Evolutionary conservation across 345 rosid species (phyloP), one percentile per base, ranked within the genome.

Genomic region (Lepidium aucheri): DNA sequence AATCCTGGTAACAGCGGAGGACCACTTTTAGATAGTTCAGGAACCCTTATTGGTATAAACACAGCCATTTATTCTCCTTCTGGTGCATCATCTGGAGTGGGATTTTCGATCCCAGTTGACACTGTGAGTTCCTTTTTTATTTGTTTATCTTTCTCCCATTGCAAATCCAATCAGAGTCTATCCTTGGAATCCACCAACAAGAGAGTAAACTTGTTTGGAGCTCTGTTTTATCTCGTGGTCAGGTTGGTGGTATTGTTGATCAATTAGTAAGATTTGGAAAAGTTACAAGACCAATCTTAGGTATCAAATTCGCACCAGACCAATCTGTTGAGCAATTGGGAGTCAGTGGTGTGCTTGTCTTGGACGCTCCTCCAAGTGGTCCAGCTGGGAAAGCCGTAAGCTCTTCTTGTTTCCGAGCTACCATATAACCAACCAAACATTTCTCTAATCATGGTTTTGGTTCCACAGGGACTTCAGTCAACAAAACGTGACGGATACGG

Each of bases 1-100:
- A 93, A 93, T 76, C 98, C 98, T 55, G 97, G 98, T 22, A 90
- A 93, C 72, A 90, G 98, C 26, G 98, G 98, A 63, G 96, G 98
- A 9, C 98, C 98, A 5, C 96, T 93, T 65, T 85, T 93, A 24
- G 98, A 93, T 72, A 93, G 98, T 70, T 77, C 97, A 30, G 98
- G 98, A 73, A 90, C 60, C 35, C 83, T 93, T 26, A 93, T 93
- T 49, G 98, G 98, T 71, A 84, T 93, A 54, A 93, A 93, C 74
- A 93, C 98, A 16, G 97, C 98, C 55, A 90, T 93, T 73, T 90
- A 90, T 79, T 93, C 98, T 53, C 98, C 98, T 57, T 93, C 98
- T 50, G 98, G 98, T 73, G 98, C 97, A 70, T 93, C 98, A 45
- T 90, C 98, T 66, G 98, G 98, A 53, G 98, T 93, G 7, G 97